Percentiles rank a stretch among this genome's conserved stretches.
phyloP scores from a whole-genome alignment of 805 yeast genomes.

The Yamadazyma ubonensis region DNA sequence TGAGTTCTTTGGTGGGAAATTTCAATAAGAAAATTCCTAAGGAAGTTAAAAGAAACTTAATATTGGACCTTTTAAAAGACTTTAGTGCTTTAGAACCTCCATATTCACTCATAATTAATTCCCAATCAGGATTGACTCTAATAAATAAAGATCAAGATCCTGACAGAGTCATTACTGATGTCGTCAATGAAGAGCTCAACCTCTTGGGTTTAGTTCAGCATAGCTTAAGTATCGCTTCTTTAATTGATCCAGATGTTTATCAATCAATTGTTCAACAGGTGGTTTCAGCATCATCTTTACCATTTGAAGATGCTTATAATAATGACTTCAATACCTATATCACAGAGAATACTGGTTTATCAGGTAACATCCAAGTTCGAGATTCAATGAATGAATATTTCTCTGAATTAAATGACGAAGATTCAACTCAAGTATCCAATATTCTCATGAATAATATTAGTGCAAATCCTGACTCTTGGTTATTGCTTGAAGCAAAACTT shows the following conservation, averaged over 20 bases:
- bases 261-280: constrained; percentile 27
- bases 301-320: constrained; percentile 49
- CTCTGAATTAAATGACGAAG: constrained; percentile 45
- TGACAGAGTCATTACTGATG: constrained; percentile 8
- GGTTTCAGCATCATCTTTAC: constrained; percentile 38
- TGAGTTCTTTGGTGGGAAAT: constrained; percentile 24
- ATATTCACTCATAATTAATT: constrained; percentile 10
- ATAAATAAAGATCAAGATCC: constrained; percentile 14
- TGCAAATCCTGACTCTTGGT: constrained; percentile 22
- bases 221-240: constrained; percentile 19
- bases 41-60: constrained; percentile 17
- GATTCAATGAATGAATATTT: constrained; percentile 60
- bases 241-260: constrained; percentile 10
- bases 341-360: constrained; percentile 70
- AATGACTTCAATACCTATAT: constrained; percentile 69
- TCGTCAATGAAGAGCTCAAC: constrained; percentile 12
- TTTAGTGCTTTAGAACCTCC: constrained; percentile 15
- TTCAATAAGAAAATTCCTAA: constrained; percentile 26
- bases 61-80: constrained; percentile 23
- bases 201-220: constrained; percentile 24
- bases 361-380: constrained; percentile 53
- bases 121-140: constrained; percentile 3
- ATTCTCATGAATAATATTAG: not conserved
- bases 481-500: constrained; percentile 39
- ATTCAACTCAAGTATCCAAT: constrained; percentile 29